These are phyloP conservation scores for Trichophyton mentagrophytes DNA, from an alignment of 2,329 filamentous ascomycete species.

Conservation along the genomic window DNA sequence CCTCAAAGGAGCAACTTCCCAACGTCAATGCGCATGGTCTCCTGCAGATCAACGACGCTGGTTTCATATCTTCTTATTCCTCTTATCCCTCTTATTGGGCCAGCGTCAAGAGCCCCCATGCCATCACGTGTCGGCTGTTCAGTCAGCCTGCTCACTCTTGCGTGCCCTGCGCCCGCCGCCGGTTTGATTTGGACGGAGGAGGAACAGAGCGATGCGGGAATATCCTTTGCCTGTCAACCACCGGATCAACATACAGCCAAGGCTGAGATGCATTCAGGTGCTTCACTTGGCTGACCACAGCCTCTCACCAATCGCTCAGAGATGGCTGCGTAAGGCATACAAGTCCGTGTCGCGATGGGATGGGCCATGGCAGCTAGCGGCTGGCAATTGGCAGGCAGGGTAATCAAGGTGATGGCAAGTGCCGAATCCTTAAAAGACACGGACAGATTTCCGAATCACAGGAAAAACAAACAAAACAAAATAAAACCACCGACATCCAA, in stretches of 20 bases:
- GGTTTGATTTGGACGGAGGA: not conserved
- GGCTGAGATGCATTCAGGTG: not conserved
- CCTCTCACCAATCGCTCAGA: not conserved
- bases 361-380: too few relatives aligned
- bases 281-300: not conserved
- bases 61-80: not conserved
- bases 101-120: not conserved
- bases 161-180: not conserved
- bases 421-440: not conserved
- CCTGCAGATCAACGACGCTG: not conserved
- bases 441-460: not conserved
- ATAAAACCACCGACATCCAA: not conserved
- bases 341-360: not conserved
- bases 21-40: constrained; percentile 1
- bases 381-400: not conserved
- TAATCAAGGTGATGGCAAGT: not conserved
- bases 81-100: not conserved
- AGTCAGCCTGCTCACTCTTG: not conserved
- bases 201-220: not conserved
- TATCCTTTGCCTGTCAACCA: not conserved
- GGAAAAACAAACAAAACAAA: not conserved
- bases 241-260: not conserved
- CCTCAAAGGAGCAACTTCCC: not conserved
- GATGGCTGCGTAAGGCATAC: not conserved
- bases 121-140: not conserved